These are phyloP conservation scores for Melanomma pulvis-pyrius DNA, from an alignment of 495 filamentous ascomycete species.

Conservation along the genomic window DNA sequence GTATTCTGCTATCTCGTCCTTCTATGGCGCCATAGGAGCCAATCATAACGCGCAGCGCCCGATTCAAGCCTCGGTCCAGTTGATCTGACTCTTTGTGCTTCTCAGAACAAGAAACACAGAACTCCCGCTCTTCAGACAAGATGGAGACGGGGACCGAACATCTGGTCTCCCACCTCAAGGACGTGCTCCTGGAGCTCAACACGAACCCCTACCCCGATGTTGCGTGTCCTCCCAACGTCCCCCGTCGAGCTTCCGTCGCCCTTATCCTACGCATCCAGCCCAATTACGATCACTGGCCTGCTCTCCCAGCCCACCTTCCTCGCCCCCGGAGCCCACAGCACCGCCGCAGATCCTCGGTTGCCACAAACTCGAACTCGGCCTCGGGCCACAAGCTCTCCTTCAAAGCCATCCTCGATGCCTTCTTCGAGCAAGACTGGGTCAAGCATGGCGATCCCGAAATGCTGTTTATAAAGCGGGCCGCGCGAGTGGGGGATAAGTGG, in stretches of 20 bases:
- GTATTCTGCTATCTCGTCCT: not conserved
- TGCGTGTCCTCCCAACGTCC: constrained; percentile 62
- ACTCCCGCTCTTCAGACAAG: not conserved
- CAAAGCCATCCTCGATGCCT: constrained; percentile 55
- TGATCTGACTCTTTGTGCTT: not conserved
- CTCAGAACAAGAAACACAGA: not conserved
- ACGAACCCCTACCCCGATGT: constrained; percentile 64
- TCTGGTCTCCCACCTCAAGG: constrained; percentile 43
- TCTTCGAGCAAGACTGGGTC: constrained; percentile 74
- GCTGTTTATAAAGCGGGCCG: constrained; percentile 76
- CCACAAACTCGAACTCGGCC: constrained; percentile 26
- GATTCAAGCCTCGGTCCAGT: not conserved
- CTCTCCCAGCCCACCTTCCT: constrained; percentile 20
- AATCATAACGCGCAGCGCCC: constrained; percentile 6
- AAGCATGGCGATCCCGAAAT: constrained; percentile 73
- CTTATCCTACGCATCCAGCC: constrained; percentile 71
- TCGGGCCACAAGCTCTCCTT: constrained; percentile 36
- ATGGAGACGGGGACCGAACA: constrained; percentile 35
- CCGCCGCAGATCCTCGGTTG: constrained; percentile 19
- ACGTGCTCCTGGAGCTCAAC: constrained; percentile 56
- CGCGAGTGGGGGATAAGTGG: constrained; percentile 73
- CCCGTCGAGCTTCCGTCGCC: constrained; percentile 73
- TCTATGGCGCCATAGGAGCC: not conserved
- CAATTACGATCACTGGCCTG: constrained; percentile 59
- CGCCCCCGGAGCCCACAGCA: constrained; percentile 4